phyloP scores from a whole-genome alignment of 768 basidiomycete genomes.

The Tulasnella sp. region DNA sequence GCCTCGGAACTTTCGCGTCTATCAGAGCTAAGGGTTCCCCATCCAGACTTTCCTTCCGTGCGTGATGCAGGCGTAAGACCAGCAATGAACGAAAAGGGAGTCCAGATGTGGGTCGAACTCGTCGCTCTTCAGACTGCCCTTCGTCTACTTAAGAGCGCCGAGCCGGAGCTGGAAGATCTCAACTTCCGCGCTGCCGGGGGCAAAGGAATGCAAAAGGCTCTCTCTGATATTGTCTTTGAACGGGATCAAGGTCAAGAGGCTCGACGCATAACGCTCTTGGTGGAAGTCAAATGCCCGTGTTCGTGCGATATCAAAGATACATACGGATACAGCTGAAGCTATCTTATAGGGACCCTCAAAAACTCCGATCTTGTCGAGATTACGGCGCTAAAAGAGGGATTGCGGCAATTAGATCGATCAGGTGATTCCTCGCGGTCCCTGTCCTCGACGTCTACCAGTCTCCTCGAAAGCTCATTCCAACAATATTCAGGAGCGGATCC shows the following conservation, averaged over 20 bases:
- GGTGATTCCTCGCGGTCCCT: not conserved
- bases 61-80: not conserved
- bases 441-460: not conserved
- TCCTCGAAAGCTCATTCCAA: not conserved
- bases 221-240: not conserved
- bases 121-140: not conserved
- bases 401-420: not conserved
- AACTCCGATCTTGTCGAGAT: not conserved
- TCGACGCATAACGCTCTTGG: not conserved
- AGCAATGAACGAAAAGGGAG: not conserved
- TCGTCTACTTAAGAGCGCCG: not conserved
- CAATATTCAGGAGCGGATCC: too few species aligned
- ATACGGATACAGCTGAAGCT: not conserved
- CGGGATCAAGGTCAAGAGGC: not conserved
- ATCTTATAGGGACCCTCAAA: not conserved
- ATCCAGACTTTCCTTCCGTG: not conserved
- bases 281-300: not conserved
- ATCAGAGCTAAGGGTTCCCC: not conserved
- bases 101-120: not conserved
- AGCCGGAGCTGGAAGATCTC: not conserved
- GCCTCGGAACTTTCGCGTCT: not conserved
- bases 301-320: not conserved
- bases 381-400: not conserved
- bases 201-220: not conserved
- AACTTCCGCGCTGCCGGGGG: not conserved